Conservation (phyloP, 257 asterid species). For the Fraxinus pennsylvanica region DNA sequence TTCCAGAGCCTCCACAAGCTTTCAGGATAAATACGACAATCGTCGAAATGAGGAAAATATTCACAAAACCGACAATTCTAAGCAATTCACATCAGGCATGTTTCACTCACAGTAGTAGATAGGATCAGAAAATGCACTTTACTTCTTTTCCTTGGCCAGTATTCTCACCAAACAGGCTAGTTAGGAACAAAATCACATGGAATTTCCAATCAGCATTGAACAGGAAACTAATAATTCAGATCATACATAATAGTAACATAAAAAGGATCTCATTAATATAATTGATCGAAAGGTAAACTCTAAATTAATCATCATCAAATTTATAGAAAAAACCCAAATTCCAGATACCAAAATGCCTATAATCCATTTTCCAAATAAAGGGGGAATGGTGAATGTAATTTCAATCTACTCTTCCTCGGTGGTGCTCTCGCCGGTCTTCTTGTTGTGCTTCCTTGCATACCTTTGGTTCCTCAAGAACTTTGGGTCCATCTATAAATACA, state of each 20-base stretch:
- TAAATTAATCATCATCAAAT: not conserved
- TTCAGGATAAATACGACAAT: not conserved
- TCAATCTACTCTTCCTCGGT: conserved; percentile 59
- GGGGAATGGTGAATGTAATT: not conserved
- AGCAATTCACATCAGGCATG: not conserved
- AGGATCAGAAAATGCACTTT: too few species aligned
- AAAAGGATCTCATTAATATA: not conserved
- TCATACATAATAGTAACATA: not conserved
- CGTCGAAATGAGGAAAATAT: not conserved
- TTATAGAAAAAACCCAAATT: not conserved
- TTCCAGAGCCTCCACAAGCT: not conserved
- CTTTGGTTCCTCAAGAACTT: conserved; percentile 95
- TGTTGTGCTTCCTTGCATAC: conserved; percentile 94
- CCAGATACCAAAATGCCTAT: conserved; percentile 11
- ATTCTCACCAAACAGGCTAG: not conserved
- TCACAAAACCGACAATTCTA: not conserved
- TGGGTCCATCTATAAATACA: conserved; percentile 66
- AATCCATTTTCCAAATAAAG: not conserved
- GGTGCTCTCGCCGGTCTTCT: conserved; percentile 41
- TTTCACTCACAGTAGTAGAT: too few species aligned
- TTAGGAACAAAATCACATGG: not conserved
- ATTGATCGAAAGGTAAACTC: not conserved
- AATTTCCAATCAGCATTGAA: not conserved
- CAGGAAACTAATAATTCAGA: not conserved
- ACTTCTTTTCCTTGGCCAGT: too few species aligned